These are phyloP conservation scores for Corrigiola litoralis DNA, from an alignment of 179 eudicot species.

Conservation along the genomic window DNA sequence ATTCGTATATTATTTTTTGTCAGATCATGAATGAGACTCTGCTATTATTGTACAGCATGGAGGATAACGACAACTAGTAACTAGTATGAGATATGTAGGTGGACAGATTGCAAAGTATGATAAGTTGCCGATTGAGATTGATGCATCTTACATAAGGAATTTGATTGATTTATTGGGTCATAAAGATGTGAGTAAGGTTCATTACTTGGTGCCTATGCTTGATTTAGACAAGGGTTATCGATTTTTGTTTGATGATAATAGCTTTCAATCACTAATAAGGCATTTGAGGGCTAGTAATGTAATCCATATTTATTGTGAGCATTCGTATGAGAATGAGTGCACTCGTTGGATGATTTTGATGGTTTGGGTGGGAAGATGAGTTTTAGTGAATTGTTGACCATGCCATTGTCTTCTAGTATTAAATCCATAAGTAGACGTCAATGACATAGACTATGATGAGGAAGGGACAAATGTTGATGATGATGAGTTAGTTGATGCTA, in stretches of 20 bases:
- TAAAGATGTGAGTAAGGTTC: not conserved
- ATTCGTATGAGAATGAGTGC: too few species aligned
- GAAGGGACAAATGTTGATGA: too few species aligned
- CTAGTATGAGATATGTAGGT: not conserved
- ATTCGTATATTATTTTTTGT: too few species aligned
- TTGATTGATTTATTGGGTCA: not conserved
- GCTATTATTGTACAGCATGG: not conserved
- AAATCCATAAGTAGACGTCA: too few species aligned
- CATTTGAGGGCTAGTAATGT: too few species aligned
- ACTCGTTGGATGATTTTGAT: too few species aligned
- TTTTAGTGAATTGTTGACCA: too few species aligned
- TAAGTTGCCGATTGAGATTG: not conserved
- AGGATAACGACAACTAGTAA: not conserved
- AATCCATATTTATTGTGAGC: too few species aligned
- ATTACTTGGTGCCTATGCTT: not conserved
- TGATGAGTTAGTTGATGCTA: too few species aligned
- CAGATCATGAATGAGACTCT: not conserved
- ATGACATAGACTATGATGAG: too few species aligned
- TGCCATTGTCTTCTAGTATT: too few species aligned
- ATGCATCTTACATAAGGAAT: not conserved
- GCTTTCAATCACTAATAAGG: not conserved
- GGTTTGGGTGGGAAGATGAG: too few species aligned
- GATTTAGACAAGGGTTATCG: not conserved
- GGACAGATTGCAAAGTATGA: not conserved
- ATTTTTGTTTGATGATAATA: not conserved